phyloP scores from a whole-genome alignment of 176 grass and related monocot species.

The Tuctoria greenei region DNA sequence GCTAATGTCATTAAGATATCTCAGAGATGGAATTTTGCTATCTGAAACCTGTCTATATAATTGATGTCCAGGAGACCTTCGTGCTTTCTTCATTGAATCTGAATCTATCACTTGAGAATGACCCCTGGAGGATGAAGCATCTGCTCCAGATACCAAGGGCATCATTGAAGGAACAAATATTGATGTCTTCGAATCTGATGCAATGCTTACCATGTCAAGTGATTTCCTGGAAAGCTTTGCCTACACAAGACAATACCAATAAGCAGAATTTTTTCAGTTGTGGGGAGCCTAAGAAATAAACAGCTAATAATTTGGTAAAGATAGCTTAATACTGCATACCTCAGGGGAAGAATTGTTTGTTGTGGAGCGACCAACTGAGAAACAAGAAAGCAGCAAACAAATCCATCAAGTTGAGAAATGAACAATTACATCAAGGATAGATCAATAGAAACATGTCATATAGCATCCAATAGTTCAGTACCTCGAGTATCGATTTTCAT shows the following conservation, averaged over 20 bases:
- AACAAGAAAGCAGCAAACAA: slow-evolving; percentile 35
- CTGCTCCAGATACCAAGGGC: slow-evolving; percentile 38
- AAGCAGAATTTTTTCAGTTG: background rate
- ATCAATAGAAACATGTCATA: background rate
- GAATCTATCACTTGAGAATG: slow-evolving; percentile 39
- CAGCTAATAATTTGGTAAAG: background rate
- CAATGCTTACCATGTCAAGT: slow-evolving; percentile 42
- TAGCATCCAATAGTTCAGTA: slow-evolving; percentile 17
- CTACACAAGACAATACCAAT: slow-evolving; percentile 29
- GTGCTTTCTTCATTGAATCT: slow-evolving; percentile 65
- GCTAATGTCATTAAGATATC: slow-evolving; percentile 65
- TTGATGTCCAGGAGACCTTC: slow-evolving; percentile 71
- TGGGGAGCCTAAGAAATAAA: background rate
- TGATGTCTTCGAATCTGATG: slow-evolving; percentile 59
- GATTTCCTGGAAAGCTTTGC: slow-evolving; percentile 48
- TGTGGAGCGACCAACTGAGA: slow-evolving; percentile 54
- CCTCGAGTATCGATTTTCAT: slow-evolving; percentile 39
- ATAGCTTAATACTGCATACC: slow-evolving; percentile 32
- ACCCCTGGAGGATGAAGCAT: slow-evolving; percentile 50
- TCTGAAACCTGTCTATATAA: slow-evolving; percentile 80
- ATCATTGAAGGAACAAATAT: slow-evolving; percentile 56
- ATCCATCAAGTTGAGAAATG: background rate
- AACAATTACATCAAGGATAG: background rate
- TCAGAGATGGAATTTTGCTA: slow-evolving; percentile 86
- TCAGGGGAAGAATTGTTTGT: slow-evolving; percentile 63